Evolutionary conservation across 768 basidiomycete genomes (phyloP), one percentile per base, ranked within the genome.

Genomic region (Mycena alexandri): DNA sequence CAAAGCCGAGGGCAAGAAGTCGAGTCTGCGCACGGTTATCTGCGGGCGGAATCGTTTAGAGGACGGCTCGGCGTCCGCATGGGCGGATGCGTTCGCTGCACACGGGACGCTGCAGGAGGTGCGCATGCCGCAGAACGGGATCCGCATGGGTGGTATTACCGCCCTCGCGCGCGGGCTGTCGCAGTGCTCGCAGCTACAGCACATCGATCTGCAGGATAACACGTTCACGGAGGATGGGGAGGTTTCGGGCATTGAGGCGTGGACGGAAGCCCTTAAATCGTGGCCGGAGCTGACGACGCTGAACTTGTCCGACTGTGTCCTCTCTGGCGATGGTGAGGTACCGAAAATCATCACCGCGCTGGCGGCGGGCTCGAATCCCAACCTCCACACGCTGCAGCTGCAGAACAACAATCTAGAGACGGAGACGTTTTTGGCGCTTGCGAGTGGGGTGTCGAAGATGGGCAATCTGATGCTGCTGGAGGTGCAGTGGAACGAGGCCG

Each of bases 31-130:
- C 51, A 89, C 87, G 1, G 85, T 99, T 72, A 89, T 96, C 69
- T 99, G 98, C 79, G 97, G 98, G 17, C 89, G 97, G 64, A 99
- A 98, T 80, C 88, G 98, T n/a, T 84, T 99, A 42, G 95, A 99
- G 82, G 90, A 96, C 72, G 96, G 94, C 50, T 92, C 91, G 3
- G 94, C 97, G 10, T 67, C 81, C 0, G 85, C 86, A 8, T 99
- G 94, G 93, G 95, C 94, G 1, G 87, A 89, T 43, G 96, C 97
- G 5, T 97, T 97, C 75, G 89, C 89, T 1, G 93, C 88, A 42
- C 95, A 98, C 75, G 90, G 87, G 9, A 89, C 89, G 8, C 86
- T 99, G 36, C 83, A 83, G 58, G 94, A 98, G 71, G 91, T 99
- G 34, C 87, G 93, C 64, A 91, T 99, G 90, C 93, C 94, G n/a